Evolutionary conservation across 768 basidiomycete genomes (phyloP).

Genomic region (Pholiota conissans): DNA sequence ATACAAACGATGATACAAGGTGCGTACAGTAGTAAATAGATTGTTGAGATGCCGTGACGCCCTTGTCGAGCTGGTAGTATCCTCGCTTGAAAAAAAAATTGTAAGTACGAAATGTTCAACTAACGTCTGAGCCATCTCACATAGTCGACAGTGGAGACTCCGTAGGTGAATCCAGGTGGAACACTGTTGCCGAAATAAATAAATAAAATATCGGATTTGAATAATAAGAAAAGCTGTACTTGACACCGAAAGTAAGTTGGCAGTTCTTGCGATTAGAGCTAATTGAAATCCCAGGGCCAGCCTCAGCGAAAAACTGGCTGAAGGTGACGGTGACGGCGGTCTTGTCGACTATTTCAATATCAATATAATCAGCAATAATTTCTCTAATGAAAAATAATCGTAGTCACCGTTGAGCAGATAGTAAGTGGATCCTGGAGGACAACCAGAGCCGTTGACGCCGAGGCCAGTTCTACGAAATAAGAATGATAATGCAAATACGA

Average conservation of each 20-base stretch:
- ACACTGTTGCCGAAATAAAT: too few species aligned
- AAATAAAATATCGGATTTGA: too few species aligned
- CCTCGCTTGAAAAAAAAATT: slow-evolving; percentile 14
- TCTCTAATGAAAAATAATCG: too few species aligned
- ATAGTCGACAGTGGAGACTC: slow-evolving; percentile 24
- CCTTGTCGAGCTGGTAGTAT: slow-evolving; percentile 26
- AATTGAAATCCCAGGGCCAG: slow-evolving; percentile 22
- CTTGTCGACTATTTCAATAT: slow-evolving; percentile 11
- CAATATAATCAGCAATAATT: too few species aligned
- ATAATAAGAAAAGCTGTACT: too few species aligned
- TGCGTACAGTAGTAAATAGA: slow-evolving; percentile 26
- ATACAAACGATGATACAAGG: too few species aligned
- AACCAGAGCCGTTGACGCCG: slow-evolving; percentile 21
- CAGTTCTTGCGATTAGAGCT: slow-evolving; percentile 24
- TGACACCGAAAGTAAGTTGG: slow-evolving; percentile 23
- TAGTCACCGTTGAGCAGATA: slow-evolving; percentile 19
- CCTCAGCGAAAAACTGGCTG: slow-evolving; percentile 23
- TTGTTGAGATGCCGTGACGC: slow-evolving; percentile 23
- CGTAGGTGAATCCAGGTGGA: slow-evolving; percentile 24
- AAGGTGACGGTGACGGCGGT: slow-evolving; percentile 23
- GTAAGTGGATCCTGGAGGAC: slow-evolving; percentile 21
- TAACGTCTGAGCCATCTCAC: slow-evolving; percentile 9
- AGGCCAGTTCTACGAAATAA: slow-evolving; percentile 24
- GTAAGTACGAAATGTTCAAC: not conserved
- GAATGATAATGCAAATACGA: too few species aligned